phyloP scores from a whole-genome alignment of 805 yeast genomes.

The Kodamaea kakaduensis region DNA sequence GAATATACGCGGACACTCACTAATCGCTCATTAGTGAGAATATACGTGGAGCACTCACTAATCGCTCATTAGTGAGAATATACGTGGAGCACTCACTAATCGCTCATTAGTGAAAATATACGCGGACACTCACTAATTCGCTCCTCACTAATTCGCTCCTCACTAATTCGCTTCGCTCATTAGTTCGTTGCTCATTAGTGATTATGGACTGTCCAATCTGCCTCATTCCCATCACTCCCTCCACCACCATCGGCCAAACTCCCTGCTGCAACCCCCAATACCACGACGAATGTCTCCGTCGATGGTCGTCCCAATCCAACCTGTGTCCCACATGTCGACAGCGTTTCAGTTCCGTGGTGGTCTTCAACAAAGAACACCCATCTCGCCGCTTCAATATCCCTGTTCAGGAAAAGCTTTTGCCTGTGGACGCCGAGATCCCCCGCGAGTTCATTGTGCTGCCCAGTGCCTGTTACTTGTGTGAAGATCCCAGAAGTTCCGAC shows the following conservation, averaged over 20 bases:
- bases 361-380: constrained; percentile 18
- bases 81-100: too few relatives aligned
- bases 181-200: too few relatives aligned
- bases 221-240: constrained; percentile 29
- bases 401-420: constrained; percentile 30
- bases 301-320: constrained; percentile 56
- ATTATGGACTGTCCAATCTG: constrained; percentile 67
- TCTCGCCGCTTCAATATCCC: constrained; percentile 10
- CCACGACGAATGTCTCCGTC: constrained; percentile 53
- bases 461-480: constrained; percentile 6
- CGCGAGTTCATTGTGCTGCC: constrained; percentile 5
- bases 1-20: too few relatives aligned
- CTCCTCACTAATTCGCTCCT: too few relatives aligned
- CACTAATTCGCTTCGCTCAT: constrained; percentile 2
- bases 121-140: too few relatives aligned
- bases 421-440: constrained; percentile 10
- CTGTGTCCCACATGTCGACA: constrained; percentile 61
- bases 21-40: too few relatives aligned
- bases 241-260: constrained; percentile 9
- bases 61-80: too few relatives aligned
- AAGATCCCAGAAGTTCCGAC: constrained; percentile 2
- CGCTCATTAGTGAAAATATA: too few relatives aligned
- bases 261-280: constrained; percentile 26
- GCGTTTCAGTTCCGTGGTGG: constrained; percentile 37
- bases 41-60: too few relatives aligned